A percentile compares a stretch with the other conserved stretches of the same genome.
phyloP scores from a whole-genome alignment of 805 yeast genomes.

The Candida cerambycidarum region DNA sequence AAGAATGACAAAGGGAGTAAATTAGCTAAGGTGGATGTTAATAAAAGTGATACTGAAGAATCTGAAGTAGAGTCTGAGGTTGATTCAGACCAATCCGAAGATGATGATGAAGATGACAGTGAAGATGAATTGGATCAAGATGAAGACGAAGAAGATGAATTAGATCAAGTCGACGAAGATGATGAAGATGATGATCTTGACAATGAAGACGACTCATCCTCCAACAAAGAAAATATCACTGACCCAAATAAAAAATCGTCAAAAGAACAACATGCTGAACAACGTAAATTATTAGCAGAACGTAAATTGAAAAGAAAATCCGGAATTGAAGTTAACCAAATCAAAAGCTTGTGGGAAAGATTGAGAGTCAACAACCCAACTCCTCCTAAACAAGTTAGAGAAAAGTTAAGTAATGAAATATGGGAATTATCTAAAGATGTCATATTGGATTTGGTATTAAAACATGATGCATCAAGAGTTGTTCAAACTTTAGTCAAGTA shows the following conservation, averaged over 20 bases:
- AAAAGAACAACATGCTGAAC: constrained; percentile 77
- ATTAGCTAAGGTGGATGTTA: constrained; percentile 16
- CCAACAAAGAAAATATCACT: constrained; percentile 23
- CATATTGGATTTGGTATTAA: constrained; percentile 79
- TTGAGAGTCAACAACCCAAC: constrained; percentile 83
- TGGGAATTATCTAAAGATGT: constrained; percentile 81
- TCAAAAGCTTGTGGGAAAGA: constrained; percentile 88
- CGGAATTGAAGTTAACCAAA: constrained; percentile 81
- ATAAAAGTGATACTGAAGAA: constrained; percentile 3
- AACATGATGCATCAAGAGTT: constrained; percentile 95
- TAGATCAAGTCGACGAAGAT: constrained; percentile 1
- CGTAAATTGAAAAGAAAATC: constrained; percentile 85
- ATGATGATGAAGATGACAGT: constrained; percentile 1
- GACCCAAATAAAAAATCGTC: constrained; percentile 50
- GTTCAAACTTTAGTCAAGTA: constrained; percentile 92
- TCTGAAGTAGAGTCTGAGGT: background rate
- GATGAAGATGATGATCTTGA: constrained; percentile 3
- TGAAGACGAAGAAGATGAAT: constrained; percentile 5
- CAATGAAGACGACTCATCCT: constrained; percentile 17
- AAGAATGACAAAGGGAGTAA: constrained; percentile 27
- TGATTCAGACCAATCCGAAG: background rate
- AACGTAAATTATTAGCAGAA: constrained; percentile 71
- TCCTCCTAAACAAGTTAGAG: constrained; percentile 72
- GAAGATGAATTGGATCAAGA: constrained; percentile 1
- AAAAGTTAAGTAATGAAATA: constrained; percentile 74